phyloP scores from a whole-genome alignment of 2,329 filamentous ascomycete species.

The Penicillium sp. region DNA sequence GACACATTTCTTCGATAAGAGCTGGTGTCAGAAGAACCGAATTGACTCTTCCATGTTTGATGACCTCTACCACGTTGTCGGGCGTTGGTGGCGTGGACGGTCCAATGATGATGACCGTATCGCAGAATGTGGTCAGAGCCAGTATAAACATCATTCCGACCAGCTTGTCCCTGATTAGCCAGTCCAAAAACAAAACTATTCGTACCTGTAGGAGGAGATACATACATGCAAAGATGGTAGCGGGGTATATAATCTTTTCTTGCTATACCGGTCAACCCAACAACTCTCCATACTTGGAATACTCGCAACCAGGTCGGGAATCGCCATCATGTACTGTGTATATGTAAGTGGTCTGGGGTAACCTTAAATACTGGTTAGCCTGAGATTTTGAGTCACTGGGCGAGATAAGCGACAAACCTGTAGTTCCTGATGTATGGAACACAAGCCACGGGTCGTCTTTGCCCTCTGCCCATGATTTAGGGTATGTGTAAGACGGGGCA shows the following conservation, averaged over 20 bases:
- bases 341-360: conserved; percentile 28
- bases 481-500: conserved; percentile 20
- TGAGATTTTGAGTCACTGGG: neutral
- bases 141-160: conserved; percentile 25
- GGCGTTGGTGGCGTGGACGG: conserved; percentile 18
- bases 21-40: conserved; percentile 24
- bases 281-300: conserved; percentile 13
- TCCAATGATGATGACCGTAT: conserved; percentile 22
- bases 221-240: conserved; percentile 29
- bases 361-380: conserved; percentile 2
- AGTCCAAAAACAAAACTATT: too few species aligned
- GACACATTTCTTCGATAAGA: conserved; percentile 28
- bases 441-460: conserved; percentile 34
- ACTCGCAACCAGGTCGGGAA: conserved; percentile 7
- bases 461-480: conserved; percentile 31
- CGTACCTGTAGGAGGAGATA: too few species aligned
- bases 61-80: conserved; percentile 17
- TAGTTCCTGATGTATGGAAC: conserved; percentile 35
- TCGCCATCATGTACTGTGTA: conserved; percentile 27
- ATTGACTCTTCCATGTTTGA: conserved; percentile 20
- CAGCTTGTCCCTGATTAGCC: conserved; percentile 11
- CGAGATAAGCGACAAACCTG: conserved; percentile 15
- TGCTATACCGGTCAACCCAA: conserved; percentile 14
- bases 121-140: conserved; percentile 18
- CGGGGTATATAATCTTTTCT: conserved; percentile 24